These are phyloP conservation scores for Esteya vermicola DNA, from an alignment of 2,329 filamentous ascomycete species.

Conservation along the genomic window DNA sequence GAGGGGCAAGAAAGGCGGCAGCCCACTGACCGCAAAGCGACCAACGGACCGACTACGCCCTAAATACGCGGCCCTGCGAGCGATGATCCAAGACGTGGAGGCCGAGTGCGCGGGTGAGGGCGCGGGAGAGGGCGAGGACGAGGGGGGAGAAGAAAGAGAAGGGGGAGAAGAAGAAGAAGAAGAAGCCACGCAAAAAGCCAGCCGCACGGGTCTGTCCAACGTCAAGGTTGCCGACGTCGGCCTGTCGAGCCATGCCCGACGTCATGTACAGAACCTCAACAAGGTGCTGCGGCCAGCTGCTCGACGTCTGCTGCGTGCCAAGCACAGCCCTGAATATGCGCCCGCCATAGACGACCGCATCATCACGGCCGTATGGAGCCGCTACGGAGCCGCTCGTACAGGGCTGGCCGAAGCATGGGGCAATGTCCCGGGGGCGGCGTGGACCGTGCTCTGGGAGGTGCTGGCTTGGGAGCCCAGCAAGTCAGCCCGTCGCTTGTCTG, in stretches of 20 bases:
- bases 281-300: conserved; percentile 14
- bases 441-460: conserved; percentile 52
- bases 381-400: conserved; percentile 31
- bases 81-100: too few relatives aligned
- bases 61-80: conserved; percentile 8
- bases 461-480: conserved; percentile 37
- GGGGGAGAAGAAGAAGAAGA: too few relatives aligned
- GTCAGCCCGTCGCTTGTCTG: too few relatives aligned
- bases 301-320: conserved; percentile 19
- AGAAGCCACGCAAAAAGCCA: too few relatives aligned
- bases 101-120: too few relatives aligned
- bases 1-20: conserved; percentile 12
- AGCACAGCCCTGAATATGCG: background rate
- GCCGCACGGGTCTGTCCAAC: too few relatives aligned
- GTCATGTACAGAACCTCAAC: conserved; percentile 16
- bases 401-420: conserved; percentile 30
- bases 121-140: conserved; percentile 13
- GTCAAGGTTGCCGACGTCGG: conserved; percentile 13
- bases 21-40: conserved; percentile 1
- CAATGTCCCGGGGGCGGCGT: conserved; percentile 43
- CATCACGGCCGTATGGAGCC: conserved; percentile 27
- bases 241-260: conserved; percentile 10
- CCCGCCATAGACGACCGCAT: conserved; percentile 12
- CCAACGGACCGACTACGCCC: conserved; percentile 5
- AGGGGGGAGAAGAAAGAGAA: too few relatives aligned